These are phyloP conservation scores for Neophaeococcomyces mojaviensis DNA, from an alignment of 2,329 filamentous ascomycete genomes.

Conservation along the genomic window DNA sequence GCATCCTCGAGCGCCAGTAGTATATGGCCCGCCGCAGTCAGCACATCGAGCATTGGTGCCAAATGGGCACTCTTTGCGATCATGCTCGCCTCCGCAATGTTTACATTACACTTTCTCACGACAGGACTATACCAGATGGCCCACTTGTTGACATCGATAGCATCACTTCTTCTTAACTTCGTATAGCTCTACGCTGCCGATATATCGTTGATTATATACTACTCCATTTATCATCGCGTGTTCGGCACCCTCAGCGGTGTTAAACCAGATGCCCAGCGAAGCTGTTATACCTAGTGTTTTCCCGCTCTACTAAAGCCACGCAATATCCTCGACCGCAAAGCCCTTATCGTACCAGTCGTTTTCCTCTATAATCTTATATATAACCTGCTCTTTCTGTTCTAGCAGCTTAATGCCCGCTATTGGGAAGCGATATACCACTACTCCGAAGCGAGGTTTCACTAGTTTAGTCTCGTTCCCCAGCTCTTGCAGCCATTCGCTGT, in stretches of 20 bases:
- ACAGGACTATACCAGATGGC: slow-evolving; percentile 23
- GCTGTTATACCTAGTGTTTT: slow-evolving; percentile 19
- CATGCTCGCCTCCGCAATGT: slow-evolving; percentile 20
- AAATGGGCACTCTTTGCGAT: slow-evolving; percentile 18
- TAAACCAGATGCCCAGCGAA: slow-evolving; percentile 24
- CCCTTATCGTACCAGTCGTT: slow-evolving; percentile 17
- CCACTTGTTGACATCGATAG: slow-evolving; percentile 20
- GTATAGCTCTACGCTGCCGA: slow-evolving; percentile 17
- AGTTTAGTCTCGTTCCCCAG: slow-evolving; percentile 21
- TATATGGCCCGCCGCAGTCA: slow-evolving; percentile 15
- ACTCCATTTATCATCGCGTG: slow-evolving; percentile 16
- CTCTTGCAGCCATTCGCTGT: slow-evolving; percentile 21
- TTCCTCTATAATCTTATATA: slow-evolving; percentile 18
- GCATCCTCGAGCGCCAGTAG: not conserved
- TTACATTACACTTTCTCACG: slow-evolving; percentile 20
- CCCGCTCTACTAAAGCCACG: slow-evolving; percentile 21
- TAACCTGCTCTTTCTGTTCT: slow-evolving; percentile 11
- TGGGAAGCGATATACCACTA: slow-evolving; percentile 19
- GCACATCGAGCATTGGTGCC: slow-evolving; percentile 15
- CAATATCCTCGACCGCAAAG: slow-evolving; percentile 23
- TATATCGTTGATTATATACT: slow-evolving; percentile 20
- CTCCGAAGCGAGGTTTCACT: slow-evolving; percentile 18
- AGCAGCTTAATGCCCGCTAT: slow-evolving; percentile 19
- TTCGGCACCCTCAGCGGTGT: slow-evolving; percentile 22
- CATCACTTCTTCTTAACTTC: slow-evolving; percentile 19